phyloP scores from a whole-genome alignment of 2,329 filamentous ascomycete species.

The Geosmithia putterillii region DNA sequence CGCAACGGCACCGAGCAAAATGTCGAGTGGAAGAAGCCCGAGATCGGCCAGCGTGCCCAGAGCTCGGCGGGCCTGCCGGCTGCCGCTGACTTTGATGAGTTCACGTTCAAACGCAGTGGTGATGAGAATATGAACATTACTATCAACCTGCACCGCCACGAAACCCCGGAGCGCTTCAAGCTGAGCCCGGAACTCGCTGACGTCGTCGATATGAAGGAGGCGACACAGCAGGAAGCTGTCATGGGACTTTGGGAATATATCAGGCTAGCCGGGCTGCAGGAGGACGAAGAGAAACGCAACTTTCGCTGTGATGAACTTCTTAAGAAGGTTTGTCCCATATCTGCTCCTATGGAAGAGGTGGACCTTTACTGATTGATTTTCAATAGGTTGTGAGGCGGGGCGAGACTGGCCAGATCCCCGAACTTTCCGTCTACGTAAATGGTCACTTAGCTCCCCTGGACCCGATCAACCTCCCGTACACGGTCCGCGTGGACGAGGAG shows the following conservation, averaged over 20 bases:
- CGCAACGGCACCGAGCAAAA: conserved; percentile 40
- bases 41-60: conserved; percentile 35
- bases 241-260: conserved; percentile 96
- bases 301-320: conserved; percentile 83
- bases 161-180: conserved; percentile 73
- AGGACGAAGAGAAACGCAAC: conserved; percentile 87
- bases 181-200: conserved; percentile 71
- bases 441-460: conserved; percentile 68
- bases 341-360: not conserved
- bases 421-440: conserved; percentile 68
- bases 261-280: conserved; percentile 70
- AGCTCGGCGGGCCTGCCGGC: conserved; percentile 29
- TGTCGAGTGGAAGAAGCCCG: conserved; percentile 83
- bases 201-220: conserved; percentile 75
- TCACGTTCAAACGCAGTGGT: conserved; percentile 82
- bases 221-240: conserved; percentile 75
- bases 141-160: conserved; percentile 75
- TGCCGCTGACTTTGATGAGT: conserved; percentile 72
- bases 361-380: not conserved
- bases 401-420: conserved; percentile 74
- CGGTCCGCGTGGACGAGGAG: conserved; percentile 79
- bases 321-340: conserved; percentile 46
- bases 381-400: conserved; percentile 57
- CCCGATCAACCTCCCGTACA: conserved; percentile 78
- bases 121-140: conserved; percentile 90